Percentiles rank a stretch among this genome's conserved stretches.
These are phyloP conservation scores for Psilocybe subaeruginosa DNA, from an alignment of 768 basidiomycete species.

Conservation along the genomic window DNA sequence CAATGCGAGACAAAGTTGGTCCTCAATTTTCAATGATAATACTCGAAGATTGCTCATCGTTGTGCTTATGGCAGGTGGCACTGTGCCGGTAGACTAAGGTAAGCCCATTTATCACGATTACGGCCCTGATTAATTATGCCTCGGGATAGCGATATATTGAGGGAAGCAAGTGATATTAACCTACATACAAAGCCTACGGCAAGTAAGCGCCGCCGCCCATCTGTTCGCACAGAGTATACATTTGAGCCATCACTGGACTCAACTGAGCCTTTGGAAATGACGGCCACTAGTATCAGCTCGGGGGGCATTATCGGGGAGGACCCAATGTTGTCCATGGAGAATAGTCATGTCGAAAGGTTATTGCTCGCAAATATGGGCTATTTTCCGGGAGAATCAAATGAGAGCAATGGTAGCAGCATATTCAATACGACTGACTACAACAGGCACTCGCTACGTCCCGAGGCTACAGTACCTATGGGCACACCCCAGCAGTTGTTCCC, in stretches of 20 bases:
- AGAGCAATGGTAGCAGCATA: slow-evolving; percentile 9
- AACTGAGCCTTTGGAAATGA: not conserved
- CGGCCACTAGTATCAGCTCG: not conserved
- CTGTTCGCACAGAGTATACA: not conserved
- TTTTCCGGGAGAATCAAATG: slow-evolving; percentile 4
- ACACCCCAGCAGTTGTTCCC: not conserved
- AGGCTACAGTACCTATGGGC: not conserved
- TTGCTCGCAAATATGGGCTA: slow-evolving; percentile 27
- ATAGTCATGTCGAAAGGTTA: slow-evolving; percentile 9
- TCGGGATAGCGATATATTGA: not conserved
- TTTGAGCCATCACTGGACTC: not conserved
- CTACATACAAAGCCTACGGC: not conserved
- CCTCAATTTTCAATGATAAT: not conserved
- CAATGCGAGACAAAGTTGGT: slow-evolving; percentile 36
- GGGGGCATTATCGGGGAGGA: slow-evolving; percentile 19
- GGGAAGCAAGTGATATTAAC: not conserved
- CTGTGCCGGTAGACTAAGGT: not conserved
- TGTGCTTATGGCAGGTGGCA: not conserved
- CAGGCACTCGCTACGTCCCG: not conserved
- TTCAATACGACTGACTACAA: not conserved
- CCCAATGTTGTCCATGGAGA: not conserved
- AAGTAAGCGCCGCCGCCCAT: not conserved
- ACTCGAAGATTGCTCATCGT: not conserved
- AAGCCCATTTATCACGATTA: not conserved
- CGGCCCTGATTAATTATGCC: not conserved